phyloP scores from a whole-genome alignment of 352 stramenopile genomes.

The Aphanomyces astaci region DNA sequence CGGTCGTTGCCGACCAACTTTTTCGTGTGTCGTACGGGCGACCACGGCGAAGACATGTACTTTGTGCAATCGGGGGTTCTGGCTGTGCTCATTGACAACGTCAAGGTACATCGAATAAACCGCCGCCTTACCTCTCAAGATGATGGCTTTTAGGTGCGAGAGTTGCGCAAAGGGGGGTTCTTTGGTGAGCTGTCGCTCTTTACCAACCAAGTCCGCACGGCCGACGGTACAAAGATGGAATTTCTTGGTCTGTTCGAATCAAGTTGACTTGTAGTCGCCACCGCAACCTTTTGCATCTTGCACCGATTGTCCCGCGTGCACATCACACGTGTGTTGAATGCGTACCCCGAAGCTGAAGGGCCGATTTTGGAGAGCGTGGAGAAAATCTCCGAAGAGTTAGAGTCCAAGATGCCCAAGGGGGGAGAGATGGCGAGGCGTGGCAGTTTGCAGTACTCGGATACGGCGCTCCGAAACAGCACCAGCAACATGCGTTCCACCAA shows the following conservation, averaged over 20 bases:
- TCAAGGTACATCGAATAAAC: constrained; percentile 31
- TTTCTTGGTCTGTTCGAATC: neutral
- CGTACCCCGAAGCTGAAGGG: neutral
- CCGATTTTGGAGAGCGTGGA: neutral
- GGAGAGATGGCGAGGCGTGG: neutral
- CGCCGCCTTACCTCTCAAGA: constrained; percentile 42
- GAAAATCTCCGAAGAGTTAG: neutral
- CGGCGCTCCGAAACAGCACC: neutral
- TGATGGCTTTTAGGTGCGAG: constrained; percentile 47
- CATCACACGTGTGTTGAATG: neutral
- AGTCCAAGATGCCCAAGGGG: neutral
- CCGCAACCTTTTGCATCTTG: constrained; percentile 55
- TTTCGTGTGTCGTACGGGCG: neutral
- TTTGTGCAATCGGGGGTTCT: constrained; percentile 14
- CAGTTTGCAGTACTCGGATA: neutral
- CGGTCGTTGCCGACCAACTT: neutral
- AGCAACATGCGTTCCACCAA: no score
- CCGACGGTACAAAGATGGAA: constrained; percentile 28
- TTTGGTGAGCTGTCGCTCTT: constrained; percentile 60
- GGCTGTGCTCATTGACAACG: neutral
- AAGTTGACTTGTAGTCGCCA: constrained; percentile 25
- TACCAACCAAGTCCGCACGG: constrained; percentile 41
- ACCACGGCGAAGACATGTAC: constrained; percentile 10
- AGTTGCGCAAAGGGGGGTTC: constrained; percentile 51
- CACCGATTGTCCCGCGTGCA: constrained; percentile 36